Base-by-base conservation (phyloP, 1,284 basidiomycete species). In the Leccinum ponderosum region DNA sequence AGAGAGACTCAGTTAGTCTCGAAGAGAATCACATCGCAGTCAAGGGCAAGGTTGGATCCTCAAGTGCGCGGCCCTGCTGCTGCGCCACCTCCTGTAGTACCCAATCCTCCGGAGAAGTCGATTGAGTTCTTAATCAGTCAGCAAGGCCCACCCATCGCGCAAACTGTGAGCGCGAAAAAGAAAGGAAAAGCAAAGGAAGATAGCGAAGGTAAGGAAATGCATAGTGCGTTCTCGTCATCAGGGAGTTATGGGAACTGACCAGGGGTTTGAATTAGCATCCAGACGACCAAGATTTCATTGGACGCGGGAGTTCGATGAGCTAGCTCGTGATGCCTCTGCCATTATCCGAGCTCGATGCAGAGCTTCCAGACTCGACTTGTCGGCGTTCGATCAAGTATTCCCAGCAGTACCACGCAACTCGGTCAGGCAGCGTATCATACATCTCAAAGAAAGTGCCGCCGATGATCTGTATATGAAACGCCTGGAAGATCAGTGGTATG, bases 301-400 rank as follows among this genome's bases (percentile, higher is more conserved):
- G 94, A 93, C 84, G 58, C 76, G 83, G 54, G 91, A 95, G 55
- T 94, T 89, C 63, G 94, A 97, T 64, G 95, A 97, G 63, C 82
- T 95, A 31, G 86, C 90, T 44, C 84, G 91, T 57, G 95, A 98
- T 70, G 89, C 89, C 1, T 89, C 86, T 50, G 91, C 86, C 2
- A 89, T 98, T 65, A 86, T 97, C 58, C 85, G 85, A 64, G 91
- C 90, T 15, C 87, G 95, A 25, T 93, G 90, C 71, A 80, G 87
- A 55, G 70, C 77, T 59, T 75, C 79, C 22, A 83, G 87, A 60
- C 78, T 90, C 47, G 89, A 91, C 65, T 89, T 87, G 82, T 80
- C 80, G 11, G 88, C 87, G 20, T 81, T 91, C 60, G 86, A 87
- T 68, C 89, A 93, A 73, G 82, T 95, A 15, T 95, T 95, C 72